Percentiles rank a stretch among this genome's conserved stretches.
phyloP scores from a whole-genome alignment of 306 rosid species.

The Oemleria cerasiformis region DNA sequence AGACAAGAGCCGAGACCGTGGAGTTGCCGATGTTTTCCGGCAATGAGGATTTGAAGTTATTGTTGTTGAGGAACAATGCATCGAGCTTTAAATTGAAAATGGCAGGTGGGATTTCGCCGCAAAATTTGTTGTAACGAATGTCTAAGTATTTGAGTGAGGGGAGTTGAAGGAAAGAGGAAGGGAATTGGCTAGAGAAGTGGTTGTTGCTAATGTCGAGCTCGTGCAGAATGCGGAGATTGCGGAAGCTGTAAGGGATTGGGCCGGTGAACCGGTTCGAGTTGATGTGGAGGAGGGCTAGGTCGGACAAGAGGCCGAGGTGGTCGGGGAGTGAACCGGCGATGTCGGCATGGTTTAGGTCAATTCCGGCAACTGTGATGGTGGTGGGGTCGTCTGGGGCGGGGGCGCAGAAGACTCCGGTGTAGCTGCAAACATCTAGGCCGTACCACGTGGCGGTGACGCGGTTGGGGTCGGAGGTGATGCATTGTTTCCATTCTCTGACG shows the following conservation, averaged over 20 bases:
- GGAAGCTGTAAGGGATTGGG: constrained; percentile 44
- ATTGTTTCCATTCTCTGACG: constrained; percentile 81
- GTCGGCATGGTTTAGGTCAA: constrained; percentile 75
- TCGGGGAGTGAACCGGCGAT: constrained; percentile 63
- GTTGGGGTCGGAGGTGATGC: constrained; percentile 61
- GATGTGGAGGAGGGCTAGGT: constrained; percentile 68
- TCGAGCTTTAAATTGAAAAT: constrained; percentile 68
- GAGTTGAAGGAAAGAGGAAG: constrained; percentile 44
- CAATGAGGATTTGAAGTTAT: constrained; percentile 49
- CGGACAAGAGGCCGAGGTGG: constrained; percentile 69
- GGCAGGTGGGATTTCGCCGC: constrained; percentile 49
- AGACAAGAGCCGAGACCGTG: constrained; percentile 61
- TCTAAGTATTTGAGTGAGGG: constrained; percentile 53
- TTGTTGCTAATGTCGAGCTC: constrained; percentile 83
- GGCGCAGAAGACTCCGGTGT: constrained; percentile 80
- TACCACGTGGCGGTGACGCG: constrained; percentile 68
- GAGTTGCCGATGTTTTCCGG: constrained; percentile 58
- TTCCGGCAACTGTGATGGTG: constrained; percentile 69
- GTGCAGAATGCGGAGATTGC: constrained; percentile 40
- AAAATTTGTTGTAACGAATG: constrained; percentile 60
- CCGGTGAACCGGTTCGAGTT: constrained; percentile 82
- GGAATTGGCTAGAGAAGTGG: constrained; percentile 63
- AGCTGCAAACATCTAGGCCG: constrained; percentile 74
- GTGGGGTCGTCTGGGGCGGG: constrained; percentile 59
- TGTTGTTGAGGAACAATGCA: constrained; percentile 75